Percentiles rank a stretch among this genome's conserved stretches.
phyloP scores from a whole-genome alignment of 2,329 filamentous ascomycete species.

The Pyrenophora seminiperda region DNA sequence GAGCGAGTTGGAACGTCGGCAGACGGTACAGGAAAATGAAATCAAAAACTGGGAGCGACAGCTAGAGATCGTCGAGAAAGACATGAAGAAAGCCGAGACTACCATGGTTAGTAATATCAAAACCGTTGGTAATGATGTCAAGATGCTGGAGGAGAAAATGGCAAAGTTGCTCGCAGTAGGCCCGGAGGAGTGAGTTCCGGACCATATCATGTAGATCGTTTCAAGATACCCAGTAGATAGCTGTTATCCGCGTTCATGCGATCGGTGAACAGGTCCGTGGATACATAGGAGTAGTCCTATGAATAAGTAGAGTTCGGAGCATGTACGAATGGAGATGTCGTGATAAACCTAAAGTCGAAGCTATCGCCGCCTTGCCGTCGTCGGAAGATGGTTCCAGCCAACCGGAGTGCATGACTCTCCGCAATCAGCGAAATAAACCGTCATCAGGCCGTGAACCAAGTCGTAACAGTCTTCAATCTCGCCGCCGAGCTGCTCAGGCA shows the following conservation, averaged over 20 bases:
- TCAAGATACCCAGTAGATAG: slow-evolving; percentile 17
- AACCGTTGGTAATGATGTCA: slow-evolving; percentile 87
- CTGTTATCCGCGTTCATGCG: slow-evolving; percentile 2
- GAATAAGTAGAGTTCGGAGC: neutral
- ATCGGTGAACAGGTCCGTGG: neutral
- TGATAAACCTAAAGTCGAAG: slow-evolving; percentile 3
- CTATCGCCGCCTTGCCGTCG: slow-evolving; percentile 6
- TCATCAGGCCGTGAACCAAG: neutral
- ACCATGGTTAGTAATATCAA: slow-evolving; percentile 79
- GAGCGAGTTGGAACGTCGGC: slow-evolving; percentile 75
- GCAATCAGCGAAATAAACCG: slow-evolving; percentile 10
- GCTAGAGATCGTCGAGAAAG: slow-evolving; percentile 75
- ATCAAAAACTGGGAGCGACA: slow-evolving; percentile 86
- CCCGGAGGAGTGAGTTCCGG: slow-evolving; percentile 11
- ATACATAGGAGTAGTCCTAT: too few species aligned
- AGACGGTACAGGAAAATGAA: slow-evolving; percentile 81
- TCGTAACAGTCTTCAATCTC: neutral
- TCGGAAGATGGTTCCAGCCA: slow-evolving; percentile 15
- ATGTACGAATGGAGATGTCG: neutral
- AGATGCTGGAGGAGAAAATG: slow-evolving; percentile 80
- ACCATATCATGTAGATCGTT: slow-evolving; percentile 7
- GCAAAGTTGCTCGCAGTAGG: slow-evolving; percentile 44
- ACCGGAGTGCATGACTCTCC: slow-evolving; percentile 23
- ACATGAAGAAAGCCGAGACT: slow-evolving; percentile 71
- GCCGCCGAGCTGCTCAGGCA: slow-evolving; percentile 1